These are phyloP conservation scores for Solanum medicagineum DNA, from an alignment of 257 asterid genomes.

Conservation along the genomic window DNA sequence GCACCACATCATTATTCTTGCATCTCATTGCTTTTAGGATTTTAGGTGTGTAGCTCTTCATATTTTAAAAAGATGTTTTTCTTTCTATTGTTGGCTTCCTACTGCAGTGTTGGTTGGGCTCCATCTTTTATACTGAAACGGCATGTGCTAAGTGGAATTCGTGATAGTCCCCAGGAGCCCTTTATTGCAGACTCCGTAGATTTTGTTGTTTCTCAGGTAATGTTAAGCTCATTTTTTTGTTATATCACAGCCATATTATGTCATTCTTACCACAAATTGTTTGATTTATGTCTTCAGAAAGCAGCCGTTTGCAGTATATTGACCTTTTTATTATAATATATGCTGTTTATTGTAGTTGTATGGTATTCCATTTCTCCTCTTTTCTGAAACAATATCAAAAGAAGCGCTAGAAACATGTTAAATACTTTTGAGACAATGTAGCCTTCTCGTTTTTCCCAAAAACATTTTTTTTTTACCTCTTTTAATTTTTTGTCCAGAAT, in stretches of 20 bases:
- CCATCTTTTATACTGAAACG: constrained; percentile 91
- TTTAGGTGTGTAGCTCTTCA: not conserved
- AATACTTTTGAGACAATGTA: not conserved
- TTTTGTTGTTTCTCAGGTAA: constrained; percentile 96
- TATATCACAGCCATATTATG: not conserved
- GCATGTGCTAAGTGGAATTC: constrained; percentile 79
- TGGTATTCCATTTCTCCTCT: not conserved
- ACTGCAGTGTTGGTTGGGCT: constrained; percentile 85
- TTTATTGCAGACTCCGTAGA: constrained; percentile 97
- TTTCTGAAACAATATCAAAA: not conserved
- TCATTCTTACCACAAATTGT: not conserved
- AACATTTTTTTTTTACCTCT: not conserved
- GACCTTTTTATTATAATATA: not conserved
- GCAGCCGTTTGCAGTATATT: not conserved
- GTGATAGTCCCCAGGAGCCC: constrained; percentile 92
- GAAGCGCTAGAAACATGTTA: not conserved
- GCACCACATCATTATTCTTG: not conserved
- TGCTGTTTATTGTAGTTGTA: not conserved
- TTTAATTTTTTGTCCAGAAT: not conserved
- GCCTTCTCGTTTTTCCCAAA: not conserved
- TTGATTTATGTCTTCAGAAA: not conserved
- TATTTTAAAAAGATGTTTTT: not conserved
- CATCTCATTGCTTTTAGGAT: not conserved
- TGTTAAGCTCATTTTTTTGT: not conserved
- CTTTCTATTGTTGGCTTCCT: constrained; percentile 12